Evolutionary conservation across 257 asterid genomes (phyloP).

Genomic region (Thymus quinquecostatus): DNA sequence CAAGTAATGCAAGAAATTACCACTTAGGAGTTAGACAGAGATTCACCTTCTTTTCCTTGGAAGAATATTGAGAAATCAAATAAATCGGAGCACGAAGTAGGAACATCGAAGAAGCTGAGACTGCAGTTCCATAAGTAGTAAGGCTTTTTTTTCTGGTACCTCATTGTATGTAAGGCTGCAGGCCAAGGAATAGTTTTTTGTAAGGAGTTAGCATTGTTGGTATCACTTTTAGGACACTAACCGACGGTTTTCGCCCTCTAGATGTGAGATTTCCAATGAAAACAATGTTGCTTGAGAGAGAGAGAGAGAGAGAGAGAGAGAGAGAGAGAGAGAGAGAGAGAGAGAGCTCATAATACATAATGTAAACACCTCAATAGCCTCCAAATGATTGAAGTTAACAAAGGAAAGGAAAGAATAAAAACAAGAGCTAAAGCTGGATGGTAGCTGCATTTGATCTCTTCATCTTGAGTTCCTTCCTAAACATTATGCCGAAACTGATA

Average conservation of each 20-base stretch:
- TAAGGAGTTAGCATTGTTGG: too few species aligned
- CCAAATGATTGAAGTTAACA: too few species aligned
- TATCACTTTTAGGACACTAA: not conserved
- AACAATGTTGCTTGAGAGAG: too few species aligned
- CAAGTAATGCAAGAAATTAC: too few species aligned
- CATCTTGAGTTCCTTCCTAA: slow-evolving; percentile 13
- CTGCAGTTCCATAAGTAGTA: not conserved
- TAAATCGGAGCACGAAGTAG: too few species aligned
- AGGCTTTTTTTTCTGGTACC: not conserved
- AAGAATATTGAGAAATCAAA: too few species aligned
- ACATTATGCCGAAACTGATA: slow-evolving; percentile 12
- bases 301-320: too few species aligned
- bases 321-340: not conserved
- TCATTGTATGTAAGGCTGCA: not conserved
- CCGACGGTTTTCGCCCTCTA: not conserved
- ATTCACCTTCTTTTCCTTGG: too few species aligned
- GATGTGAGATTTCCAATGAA: not conserved
- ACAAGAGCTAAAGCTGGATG: not conserved
- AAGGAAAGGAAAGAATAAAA: not conserved
- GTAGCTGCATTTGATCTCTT: slow-evolving; percentile 20
- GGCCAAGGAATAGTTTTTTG: not conserved
- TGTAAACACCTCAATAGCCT: too few species aligned
- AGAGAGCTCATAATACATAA: too few species aligned
- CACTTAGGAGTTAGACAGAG: too few species aligned
- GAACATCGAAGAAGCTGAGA: too few species aligned